Percentiles rank a stretch among this genome's conserved stretches.
phyloP scores from a whole-genome alignment of 257 asterid genomes.

The Penstemon davidsonii region DNA sequence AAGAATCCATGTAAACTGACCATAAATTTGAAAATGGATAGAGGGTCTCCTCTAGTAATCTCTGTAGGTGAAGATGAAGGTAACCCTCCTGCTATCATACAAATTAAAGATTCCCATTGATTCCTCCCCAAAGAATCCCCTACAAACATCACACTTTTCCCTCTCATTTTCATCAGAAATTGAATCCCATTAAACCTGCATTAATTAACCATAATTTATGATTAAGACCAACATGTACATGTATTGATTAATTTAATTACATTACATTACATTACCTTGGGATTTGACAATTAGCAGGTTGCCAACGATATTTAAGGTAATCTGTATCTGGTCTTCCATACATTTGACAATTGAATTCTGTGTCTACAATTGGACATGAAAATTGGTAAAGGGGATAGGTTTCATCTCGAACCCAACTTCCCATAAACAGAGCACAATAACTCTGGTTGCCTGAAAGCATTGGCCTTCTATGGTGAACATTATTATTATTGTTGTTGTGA shows the following conservation, averaged over 20 bases:
- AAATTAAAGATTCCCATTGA: conserved; percentile 87
- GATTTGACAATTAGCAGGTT: conserved; percentile 75
- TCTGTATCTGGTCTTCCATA: conserved; percentile 93
- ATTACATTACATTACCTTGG: conserved; percentile 49
- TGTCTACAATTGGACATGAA: conserved; percentile 69
- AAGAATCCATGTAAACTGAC: conserved; percentile 34
- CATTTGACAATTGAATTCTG: conserved; percentile 74
- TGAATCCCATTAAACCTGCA: conserved; percentile 50
- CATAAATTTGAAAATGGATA: conserved; percentile 66
- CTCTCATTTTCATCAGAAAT: conserved; percentile 54
- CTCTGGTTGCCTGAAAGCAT: conserved; percentile 51
- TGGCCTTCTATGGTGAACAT: conserved; percentile 43
- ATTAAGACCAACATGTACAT: too few species aligned
- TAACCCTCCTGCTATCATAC: conserved; percentile 70
- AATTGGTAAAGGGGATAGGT: conserved; percentile 62
- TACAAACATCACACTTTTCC: conserved; percentile 82
- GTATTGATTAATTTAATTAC: too few species aligned
- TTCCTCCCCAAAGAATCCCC: conserved; percentile 93
- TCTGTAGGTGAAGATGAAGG: conserved; percentile 64
- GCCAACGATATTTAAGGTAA: conserved; percentile 86
- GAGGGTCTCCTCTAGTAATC: conserved; percentile 63
- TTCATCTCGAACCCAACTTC: conserved; percentile 79
- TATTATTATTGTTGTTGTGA: conserved; percentile 37
- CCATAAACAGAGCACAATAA: conserved; percentile 66
- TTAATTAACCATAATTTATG: neutral